Evolutionary conservation across 2,329 filamentous ascomycete species (phyloP).

Genomic region (Aspergillus glaucus): DNA sequence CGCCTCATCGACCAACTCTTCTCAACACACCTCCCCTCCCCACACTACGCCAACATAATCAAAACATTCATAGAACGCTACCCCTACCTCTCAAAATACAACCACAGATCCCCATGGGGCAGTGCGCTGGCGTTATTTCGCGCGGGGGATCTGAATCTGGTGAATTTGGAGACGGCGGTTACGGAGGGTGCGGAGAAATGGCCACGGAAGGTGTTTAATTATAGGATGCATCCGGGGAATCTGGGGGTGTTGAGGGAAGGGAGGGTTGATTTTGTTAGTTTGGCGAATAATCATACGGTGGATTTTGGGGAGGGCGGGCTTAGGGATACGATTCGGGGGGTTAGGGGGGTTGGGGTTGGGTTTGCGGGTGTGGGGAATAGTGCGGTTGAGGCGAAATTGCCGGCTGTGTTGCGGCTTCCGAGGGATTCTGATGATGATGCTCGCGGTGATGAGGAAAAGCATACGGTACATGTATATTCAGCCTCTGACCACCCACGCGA

Average conservation of each 20-base stretch:
- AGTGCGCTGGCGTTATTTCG: conserved; percentile 27
- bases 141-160: conserved; percentile 28
- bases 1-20: conserved; percentile 37
- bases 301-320: conserved; percentile 32
- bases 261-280: conserved; percentile 26
- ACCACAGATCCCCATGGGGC: conserved; percentile 28
- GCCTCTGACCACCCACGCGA: conserved; percentile 32
- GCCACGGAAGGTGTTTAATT: conserved; percentile 37
- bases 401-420: conserved; percentile 23
- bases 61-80: conserved; percentile 12
- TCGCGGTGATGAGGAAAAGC: not conserved
- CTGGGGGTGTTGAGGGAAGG: conserved; percentile 25
- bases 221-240: conserved; percentile 37
- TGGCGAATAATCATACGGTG: conserved; percentile 38
- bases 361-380: conserved; percentile 29
- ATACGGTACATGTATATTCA: conserved; percentile 28
- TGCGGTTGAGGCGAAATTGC: conserved; percentile 21
- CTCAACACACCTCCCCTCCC: conserved; percentile 25
- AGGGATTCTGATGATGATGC: not conserved
- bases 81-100: conserved; percentile 20
- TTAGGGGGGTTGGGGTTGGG: conserved; percentile 19
- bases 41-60: conserved; percentile 17
- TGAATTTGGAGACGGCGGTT: conserved; percentile 36
- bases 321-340: conserved; percentile 26
- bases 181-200: conserved; percentile 27